Evolutionary conservation across 2,329 filamentous ascomycete species (phyloP), one percentile per base, ranked within the genome.

Genomic region (Daldinia eschscholtzii): DNA sequence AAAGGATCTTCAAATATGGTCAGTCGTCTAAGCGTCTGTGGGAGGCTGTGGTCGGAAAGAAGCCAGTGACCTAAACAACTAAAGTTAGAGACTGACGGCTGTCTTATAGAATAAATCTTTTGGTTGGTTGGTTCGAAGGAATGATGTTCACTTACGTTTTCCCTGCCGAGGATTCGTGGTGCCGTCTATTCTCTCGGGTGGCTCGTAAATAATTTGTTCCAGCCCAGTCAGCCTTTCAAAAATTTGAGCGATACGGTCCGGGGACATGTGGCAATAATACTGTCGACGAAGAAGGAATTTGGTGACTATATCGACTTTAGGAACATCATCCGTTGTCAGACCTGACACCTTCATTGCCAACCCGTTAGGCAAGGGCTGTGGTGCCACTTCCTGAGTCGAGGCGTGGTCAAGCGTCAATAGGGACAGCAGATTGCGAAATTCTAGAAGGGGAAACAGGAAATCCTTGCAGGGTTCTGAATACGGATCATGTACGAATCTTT

Each of bases 171-270:
- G 15, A 18, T 33, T 15, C n/a, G 9, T 4, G 46, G 5, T 13
- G 13, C 5, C 6, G 4, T 20, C 52, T 37, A 7, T 23, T 41
- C 15, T 20, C 50, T 33, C 28, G n/a, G 26, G 28, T 41, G n/a
- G 57, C 7, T 65, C 50, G 39, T 56, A 65, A 23, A 61, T 52
- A 35, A 56, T 18, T 23, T n/a, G 46, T 52, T 50, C 48, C n/a
- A 61, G 20, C 23, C 39, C 50, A 26, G 26, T 26, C n/a, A 61
- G 20, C 10, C 52, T 57, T 35, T 20, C n/a, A 4, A 65, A 57
- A 9, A 61, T 42, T 12, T 33, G 12, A 1, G 15, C 6, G n/a
- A 48, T 48, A 41, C 15, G 15, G 1, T 42, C 20, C 2, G 35
- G 13, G 9, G 13, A 23, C 18, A 64, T 28, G 2, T 26, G n/a